Percentiles rank a stretch among this genome's conserved stretches.
Conservation (phyloP, 2,329 filamentous ascomycete genomes). For the Trichoderma hamatum region DNA sequence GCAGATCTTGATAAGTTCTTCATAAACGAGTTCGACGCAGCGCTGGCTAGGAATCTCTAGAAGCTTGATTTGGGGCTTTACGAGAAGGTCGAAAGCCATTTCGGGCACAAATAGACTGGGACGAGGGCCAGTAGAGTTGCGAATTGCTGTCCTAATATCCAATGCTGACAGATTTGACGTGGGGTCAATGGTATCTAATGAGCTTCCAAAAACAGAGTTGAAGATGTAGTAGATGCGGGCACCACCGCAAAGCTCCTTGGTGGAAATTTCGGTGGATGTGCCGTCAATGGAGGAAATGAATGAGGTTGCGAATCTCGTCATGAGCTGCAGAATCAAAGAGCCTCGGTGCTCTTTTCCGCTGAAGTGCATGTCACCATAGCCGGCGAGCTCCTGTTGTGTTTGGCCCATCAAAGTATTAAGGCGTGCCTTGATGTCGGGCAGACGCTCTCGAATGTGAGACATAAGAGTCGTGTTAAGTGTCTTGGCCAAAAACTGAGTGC, state of each 20-base stretch:
- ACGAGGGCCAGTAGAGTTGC: constrained; percentile 94
- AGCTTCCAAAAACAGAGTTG: constrained; percentile 97
- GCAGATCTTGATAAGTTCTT: constrained; percentile 98
- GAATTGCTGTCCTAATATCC: constrained; percentile 95
- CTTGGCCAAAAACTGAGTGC: constrained; percentile 92
- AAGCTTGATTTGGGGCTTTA: constrained; percentile 98
- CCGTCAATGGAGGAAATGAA: constrained; percentile 99
- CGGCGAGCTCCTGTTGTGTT: constrained; percentile 96
- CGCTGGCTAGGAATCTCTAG: constrained; percentile 92
- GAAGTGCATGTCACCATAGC: constrained; percentile 97
- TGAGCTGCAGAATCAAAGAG: constrained; percentile 91
- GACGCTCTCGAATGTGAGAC: constrained; percentile 90
- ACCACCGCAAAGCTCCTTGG: constrained; percentile 93
- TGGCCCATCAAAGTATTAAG: constrained; percentile 99
- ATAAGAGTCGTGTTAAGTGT: constrained; percentile 94
- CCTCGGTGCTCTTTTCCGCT: constrained; percentile 96
- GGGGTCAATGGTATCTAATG: constrained; percentile 92
- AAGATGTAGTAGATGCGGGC: constrained; percentile 98
- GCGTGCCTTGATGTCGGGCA: constrained; percentile 97
- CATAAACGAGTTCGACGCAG: constrained; percentile 96
- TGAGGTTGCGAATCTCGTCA: constrained; percentile 96
- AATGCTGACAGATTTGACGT: constrained; percentile 92
- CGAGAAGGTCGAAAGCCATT: constrained; percentile 93
- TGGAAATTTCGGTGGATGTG: constrained; percentile 97
- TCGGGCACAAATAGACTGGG: constrained; percentile 97